phyloP scores from a whole-genome alignment of 2,329 filamentous ascomycete species.

The Neurospora crassa region DNA sequence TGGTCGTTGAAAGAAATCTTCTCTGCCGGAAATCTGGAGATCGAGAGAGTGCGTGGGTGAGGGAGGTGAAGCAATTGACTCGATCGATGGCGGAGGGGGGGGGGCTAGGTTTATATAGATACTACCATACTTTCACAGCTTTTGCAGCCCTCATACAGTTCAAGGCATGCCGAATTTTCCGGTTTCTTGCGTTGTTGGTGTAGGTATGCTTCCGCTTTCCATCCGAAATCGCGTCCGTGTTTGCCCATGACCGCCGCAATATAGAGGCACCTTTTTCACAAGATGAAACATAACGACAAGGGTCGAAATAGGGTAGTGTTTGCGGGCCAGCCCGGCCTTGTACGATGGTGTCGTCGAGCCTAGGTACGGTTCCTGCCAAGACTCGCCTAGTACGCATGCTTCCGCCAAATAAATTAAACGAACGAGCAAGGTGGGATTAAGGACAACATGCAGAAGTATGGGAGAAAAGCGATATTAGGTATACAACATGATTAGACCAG shows the following conservation, averaged over 20 bases:
- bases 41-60: not conserved
- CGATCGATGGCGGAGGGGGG: not conserved
- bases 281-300: not conserved
- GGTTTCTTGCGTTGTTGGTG: not conserved
- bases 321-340: not conserved
- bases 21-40: not conserved
- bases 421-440: not conserved
- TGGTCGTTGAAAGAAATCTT: not conserved
- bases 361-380: no score
- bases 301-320: not conserved
- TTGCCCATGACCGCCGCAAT: not conserved
- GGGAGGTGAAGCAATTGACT: not conserved
- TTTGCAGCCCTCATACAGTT: not conserved
- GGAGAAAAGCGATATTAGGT: no score
- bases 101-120: not conserved
- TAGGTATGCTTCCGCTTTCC: not conserved
- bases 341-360: not conserved
- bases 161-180: not conserved
- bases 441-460: not conserved
- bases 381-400: not conserved
- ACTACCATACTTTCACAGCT: not conserved
- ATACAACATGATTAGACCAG: no score
- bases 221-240: not conserved
- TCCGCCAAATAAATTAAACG: not conserved
- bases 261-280: not conserved